These are phyloP conservation scores for Penicillium riverlandense DNA, from an alignment of 495 filamentous ascomycete genomes.

Conservation along the genomic window DNA sequence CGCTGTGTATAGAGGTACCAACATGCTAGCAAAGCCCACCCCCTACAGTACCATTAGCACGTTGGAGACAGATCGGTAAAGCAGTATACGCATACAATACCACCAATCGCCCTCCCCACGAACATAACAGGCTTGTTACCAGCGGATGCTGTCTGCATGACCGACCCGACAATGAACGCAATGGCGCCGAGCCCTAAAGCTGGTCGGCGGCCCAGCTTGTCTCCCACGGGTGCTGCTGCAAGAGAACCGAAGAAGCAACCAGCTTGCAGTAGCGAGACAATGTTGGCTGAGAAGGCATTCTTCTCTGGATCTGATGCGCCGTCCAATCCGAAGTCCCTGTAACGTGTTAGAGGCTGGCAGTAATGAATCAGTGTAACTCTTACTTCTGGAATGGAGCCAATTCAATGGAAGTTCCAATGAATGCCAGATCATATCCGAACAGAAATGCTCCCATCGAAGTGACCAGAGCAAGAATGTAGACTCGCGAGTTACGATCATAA, in stretches of 20 bases:
- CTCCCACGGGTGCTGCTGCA: constrained; percentile 3
- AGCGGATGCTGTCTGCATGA: constrained; percentile 6
- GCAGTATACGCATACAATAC: constrained; percentile 1
- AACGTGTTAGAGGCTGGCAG: neutral
- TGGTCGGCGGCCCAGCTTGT: constrained; percentile 3
- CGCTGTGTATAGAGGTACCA: constrained; percentile 66
- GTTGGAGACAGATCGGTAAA: neutral
- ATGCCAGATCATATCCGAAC: constrained; percentile 15
- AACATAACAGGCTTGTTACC: constrained; percentile 4
- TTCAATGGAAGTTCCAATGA: constrained; percentile 12
- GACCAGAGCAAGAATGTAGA: constrained; percentile 11
- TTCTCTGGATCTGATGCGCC: constrained; percentile 2
- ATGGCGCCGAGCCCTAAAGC: constrained; percentile 1
- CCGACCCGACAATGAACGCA: constrained; percentile 2
- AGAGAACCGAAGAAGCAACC: constrained; percentile 9
- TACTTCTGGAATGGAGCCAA: constrained; percentile 7
- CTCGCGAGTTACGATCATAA: constrained; percentile 5
- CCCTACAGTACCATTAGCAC: constrained; percentile 11
- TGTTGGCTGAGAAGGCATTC: constrained; percentile 9
- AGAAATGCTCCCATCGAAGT: constrained; percentile 13
- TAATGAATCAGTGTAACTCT: neutral
- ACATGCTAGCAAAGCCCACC: constrained; percentile 40
- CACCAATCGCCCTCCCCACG: constrained; percentile 4
- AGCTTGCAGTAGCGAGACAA: constrained; percentile 8
- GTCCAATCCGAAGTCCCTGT: constrained; percentile 7